A percentile compares a stretch with the other conserved stretches of the same genome.
Conservation (phyloP, 2,329 filamentous ascomycete genomes). For the Aspergillus sp. region DNA sequence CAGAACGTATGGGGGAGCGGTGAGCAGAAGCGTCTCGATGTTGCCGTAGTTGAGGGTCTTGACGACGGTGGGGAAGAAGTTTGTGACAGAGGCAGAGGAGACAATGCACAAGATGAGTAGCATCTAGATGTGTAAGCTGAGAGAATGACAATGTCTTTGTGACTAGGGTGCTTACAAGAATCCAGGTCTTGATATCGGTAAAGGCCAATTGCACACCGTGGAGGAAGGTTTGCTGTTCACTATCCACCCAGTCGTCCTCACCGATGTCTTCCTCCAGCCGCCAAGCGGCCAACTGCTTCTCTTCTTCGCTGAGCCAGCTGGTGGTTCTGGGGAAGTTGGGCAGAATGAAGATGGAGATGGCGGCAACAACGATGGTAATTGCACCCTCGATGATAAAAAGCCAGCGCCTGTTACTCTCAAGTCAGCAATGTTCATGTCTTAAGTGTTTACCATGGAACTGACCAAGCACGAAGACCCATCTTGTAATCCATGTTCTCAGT, state of each 20-base stretch:
- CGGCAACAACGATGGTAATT: constrained; percentile 64
- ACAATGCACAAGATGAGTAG: constrained; percentile 61
- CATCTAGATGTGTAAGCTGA: constrained; percentile 40
- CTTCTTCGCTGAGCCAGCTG: constrained; percentile 61
- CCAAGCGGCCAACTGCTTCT: constrained; percentile 61
- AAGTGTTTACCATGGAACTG: constrained; percentile 16
- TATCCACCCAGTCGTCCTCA: constrained; percentile 63
- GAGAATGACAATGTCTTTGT: background rate
- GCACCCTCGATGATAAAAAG: constrained; percentile 71
- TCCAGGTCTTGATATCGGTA: constrained; percentile 61
- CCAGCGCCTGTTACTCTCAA: constrained; percentile 49
- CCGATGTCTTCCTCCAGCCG: constrained; percentile 66
- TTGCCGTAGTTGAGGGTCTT: constrained; percentile 64
- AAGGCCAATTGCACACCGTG: constrained; percentile 60
- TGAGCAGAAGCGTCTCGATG: constrained; percentile 64
- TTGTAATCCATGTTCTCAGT: constrained; percentile 63
- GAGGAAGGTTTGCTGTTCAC: constrained; percentile 53
- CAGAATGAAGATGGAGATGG: constrained; percentile 60
- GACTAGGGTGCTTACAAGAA: constrained; percentile 50
- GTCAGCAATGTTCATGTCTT: background rate
- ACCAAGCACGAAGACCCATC: constrained; percentile 61
- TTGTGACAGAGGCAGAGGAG: constrained; percentile 61
- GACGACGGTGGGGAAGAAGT: constrained; percentile 73
- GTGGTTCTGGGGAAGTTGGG: constrained; percentile 68
- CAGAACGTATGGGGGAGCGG: constrained; percentile 65